phyloP scores from a whole-genome alignment of 306 rosid species.

The Fagus crenata region DNA sequence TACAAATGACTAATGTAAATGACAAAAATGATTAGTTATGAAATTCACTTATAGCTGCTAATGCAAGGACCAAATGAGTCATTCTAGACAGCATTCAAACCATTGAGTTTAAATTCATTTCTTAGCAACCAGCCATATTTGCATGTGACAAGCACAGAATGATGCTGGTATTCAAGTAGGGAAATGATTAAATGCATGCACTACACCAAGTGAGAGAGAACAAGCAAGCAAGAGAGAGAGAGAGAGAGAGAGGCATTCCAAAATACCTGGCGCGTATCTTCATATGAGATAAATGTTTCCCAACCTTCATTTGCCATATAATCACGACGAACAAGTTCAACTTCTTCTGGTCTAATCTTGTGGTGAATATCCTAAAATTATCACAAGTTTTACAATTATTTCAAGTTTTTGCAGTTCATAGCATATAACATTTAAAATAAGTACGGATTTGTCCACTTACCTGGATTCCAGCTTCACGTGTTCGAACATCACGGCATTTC shows the following conservation, averaged over 20 bases:
- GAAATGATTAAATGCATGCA: slow-evolving; percentile 4
- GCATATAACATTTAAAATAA: slow-evolving; percentile 17
- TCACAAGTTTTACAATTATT: not conserved
- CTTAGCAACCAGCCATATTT: slow-evolving; percentile 8
- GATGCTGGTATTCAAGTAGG: slow-evolving; percentile 2
- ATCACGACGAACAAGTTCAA: slow-evolving; percentile 95
- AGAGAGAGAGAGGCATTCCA: slow-evolving; percentile 17
- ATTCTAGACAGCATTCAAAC: not conserved
- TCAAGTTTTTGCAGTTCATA: slow-evolving; percentile 6
- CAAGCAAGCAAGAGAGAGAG: not conserved
- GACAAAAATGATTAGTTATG: not conserved
- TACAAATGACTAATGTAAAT: not conserved
- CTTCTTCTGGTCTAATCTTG: slow-evolving; percentile 91
- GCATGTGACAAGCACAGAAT: slow-evolving; percentile 1
- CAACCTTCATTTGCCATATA: slow-evolving; percentile 92
- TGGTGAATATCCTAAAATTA: slow-evolving; percentile 78
- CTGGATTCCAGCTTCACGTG: slow-evolving; percentile 98
- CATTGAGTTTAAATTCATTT: not conserved
- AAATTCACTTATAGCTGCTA: not conserved
- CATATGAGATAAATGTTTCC: slow-evolving; percentile 96
- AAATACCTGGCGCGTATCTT: slow-evolving; percentile 84
- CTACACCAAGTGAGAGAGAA: not conserved
- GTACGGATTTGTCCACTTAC: slow-evolving; percentile 38
- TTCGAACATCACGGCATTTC: slow-evolving; percentile 96
- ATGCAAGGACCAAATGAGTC: not conserved